Conservation (phyloP, 2,329 filamentous ascomycete genomes). For the Elsinoe fawcettii region DNA sequence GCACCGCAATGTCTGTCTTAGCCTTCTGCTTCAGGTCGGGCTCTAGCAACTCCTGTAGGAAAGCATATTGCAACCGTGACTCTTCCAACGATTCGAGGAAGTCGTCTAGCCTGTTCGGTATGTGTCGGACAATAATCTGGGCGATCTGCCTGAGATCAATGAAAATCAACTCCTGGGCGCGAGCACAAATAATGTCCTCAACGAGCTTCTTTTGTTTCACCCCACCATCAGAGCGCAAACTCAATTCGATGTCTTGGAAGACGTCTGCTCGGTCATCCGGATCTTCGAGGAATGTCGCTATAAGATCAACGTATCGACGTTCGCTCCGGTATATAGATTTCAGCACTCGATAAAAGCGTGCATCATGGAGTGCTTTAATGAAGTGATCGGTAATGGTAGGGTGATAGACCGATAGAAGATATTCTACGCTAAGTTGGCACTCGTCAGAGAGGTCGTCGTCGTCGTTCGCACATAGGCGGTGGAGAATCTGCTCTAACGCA, state of each 20-base stretch:
- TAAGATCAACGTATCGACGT: conserved; percentile 67
- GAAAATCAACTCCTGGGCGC: conserved; percentile 58
- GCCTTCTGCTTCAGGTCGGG: conserved; percentile 31
- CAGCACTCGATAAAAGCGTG: conserved; percentile 81
- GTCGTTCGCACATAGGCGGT: conserved; percentile 77
- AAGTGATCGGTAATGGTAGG: conserved; percentile 71
- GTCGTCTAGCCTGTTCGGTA: conserved; percentile 57
- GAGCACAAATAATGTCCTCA: conserved; percentile 55
- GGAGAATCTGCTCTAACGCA: conserved; percentile 70
- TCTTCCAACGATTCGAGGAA: conserved; percentile 56
- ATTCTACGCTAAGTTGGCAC: conserved; percentile 94
- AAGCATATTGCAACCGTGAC: conserved; percentile 62
- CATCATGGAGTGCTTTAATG: conserved; percentile 68
- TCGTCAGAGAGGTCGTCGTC: conserved; percentile 76
- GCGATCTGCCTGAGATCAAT: conserved; percentile 62
- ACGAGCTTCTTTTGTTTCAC: conserved; percentile 69
- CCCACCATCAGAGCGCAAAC: conserved; percentile 56
- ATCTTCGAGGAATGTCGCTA: conserved; percentile 81
- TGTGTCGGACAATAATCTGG: conserved; percentile 53
- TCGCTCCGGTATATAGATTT: conserved; percentile 81
- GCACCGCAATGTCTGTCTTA: conserved; percentile 16
- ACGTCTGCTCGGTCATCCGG: conserved; percentile 64
- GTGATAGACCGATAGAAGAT: conserved; percentile 85
- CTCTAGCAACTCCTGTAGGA: conserved; percentile 70
- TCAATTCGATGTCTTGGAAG: conserved; percentile 72